Evolutionary conservation across 164 flowering plant species (phyloP).

Genomic region (Chimonanthus salicifolius): DNA sequence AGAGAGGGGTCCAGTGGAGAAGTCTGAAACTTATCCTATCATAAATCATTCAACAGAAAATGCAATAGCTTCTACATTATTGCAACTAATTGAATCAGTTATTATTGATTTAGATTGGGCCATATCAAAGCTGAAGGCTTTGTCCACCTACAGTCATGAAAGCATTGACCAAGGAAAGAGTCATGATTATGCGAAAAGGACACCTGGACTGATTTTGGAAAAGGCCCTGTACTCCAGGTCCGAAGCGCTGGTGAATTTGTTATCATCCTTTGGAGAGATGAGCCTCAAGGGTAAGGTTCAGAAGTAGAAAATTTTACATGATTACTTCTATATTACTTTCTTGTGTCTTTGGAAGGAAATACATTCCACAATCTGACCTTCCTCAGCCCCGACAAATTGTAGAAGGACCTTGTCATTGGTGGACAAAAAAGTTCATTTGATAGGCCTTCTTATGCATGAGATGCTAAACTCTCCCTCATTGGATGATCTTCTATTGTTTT

Average conservation of each 20-base stretch:
- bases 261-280: conserved; percentile 64
- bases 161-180: conserved; percentile 16
- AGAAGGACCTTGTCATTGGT: not conserved
- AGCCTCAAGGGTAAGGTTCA: conserved; percentile 55
- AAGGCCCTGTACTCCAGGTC: conserved; percentile 53
- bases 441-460: not conserved
- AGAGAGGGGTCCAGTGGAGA: conserved; percentile 23
- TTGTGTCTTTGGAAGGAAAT: not conserved
- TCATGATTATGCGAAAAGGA: conserved; percentile 18
- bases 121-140: conserved; percentile 37
- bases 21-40: conserved; percentile 46
- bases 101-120: conserved; percentile 61
- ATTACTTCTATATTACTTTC: not conserved
- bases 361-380: not conserved
- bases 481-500: not conserved
- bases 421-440: not conserved
- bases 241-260: conserved; percentile 54
- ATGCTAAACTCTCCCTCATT: not conserved
- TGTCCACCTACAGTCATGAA: conserved; percentile 25
- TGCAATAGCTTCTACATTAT: conserved; percentile 38
- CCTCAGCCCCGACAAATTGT: not conserved
- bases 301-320: not conserved
- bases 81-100: conserved; percentile 45
- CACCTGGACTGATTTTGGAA: conserved; percentile 39
- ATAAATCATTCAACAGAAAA: conserved; percentile 50